Percentiles rank a stretch among this genome's conserved stretches.
phyloP scores from a whole-genome alignment of 345 rosid species.

The Corymbia maculata region DNA sequence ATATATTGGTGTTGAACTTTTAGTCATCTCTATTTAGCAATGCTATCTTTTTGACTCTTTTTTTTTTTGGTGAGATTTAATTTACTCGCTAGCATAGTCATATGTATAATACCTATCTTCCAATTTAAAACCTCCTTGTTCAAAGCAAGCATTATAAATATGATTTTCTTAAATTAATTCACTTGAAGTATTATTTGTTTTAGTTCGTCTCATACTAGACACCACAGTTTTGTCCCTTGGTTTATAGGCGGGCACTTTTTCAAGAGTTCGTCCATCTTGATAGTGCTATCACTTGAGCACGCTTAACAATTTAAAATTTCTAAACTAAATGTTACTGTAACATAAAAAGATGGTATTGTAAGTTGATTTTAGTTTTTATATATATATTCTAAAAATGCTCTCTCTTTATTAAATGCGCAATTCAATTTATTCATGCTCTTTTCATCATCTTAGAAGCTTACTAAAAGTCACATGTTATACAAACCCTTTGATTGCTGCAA shows the following conservation, averaged over 20 bases:
- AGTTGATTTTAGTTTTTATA: not conserved
- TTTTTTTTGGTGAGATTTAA: not conserved
- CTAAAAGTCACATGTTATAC: not conserved
- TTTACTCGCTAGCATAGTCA: not conserved
- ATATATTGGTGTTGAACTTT: not conserved
- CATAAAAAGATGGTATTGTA: rapidly evolving
- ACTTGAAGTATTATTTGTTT: not conserved
- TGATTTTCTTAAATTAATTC: not conserved
- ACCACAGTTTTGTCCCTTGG: not conserved
- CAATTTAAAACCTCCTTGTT: not conserved
- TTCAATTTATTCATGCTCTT: not conserved
- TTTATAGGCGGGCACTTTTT: not conserved
- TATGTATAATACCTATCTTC: not conserved
- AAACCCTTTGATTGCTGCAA: rapidly evolving
- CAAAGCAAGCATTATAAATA: not conserved
- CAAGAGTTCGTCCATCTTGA: not conserved
- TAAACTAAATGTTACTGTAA: not conserved
- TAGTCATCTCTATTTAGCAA: not conserved
- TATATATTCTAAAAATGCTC: not conserved
- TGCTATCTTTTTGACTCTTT: not conserved
- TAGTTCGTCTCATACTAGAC: rapidly evolving
- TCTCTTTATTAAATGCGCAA: not conserved
- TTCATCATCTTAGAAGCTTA: rapidly evolving
- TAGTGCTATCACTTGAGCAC: not conserved
- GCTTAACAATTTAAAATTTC: not conserved